Evolutionary conservation across 352 stramenopile genomes (phyloP).

Genomic region (Phytophthora chlamydospora): DNA sequence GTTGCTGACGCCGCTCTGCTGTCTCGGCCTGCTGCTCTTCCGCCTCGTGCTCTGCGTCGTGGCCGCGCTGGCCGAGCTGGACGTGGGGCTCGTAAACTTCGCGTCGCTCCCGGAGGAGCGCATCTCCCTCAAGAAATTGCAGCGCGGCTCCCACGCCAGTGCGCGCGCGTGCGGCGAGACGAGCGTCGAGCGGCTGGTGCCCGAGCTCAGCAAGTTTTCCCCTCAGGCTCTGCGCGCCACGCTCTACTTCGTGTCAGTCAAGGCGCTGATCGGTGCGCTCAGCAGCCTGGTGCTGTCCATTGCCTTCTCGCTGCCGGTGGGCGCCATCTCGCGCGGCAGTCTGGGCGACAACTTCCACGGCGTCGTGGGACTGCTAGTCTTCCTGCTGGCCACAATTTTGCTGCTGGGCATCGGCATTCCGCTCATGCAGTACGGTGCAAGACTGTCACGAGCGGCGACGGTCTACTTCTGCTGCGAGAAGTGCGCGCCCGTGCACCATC

Average conservation of each 20-base stretch:
- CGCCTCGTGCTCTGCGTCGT: constrained; percentile 57
- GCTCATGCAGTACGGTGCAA: constrained; percentile 60
- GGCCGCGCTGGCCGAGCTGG: constrained; percentile 57
- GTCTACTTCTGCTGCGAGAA: constrained; percentile 77
- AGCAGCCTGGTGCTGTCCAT: constrained; percentile 62
- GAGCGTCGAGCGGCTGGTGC: constrained; percentile 54
- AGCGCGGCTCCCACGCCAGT: constrained; percentile 37
- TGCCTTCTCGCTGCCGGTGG: constrained; percentile 55
- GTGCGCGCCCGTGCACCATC: constrained; percentile 53
- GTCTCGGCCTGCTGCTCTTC: constrained; percentile 61
- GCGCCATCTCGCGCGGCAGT: constrained; percentile 40
- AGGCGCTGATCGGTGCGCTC: constrained; percentile 56
- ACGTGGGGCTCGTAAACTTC: constrained; percentile 72
- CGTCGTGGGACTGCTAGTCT: constrained; percentile 49
- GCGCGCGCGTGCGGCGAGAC: constrained; percentile 42
- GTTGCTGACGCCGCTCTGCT: constrained; percentile 58
- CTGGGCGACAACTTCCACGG: constrained; percentile 49
- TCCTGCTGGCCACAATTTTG: constrained; percentile 49
- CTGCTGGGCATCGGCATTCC: constrained; percentile 57
- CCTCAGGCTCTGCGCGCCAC: constrained; percentile 45
- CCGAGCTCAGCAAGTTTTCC: constrained; percentile 53
- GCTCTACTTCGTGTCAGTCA: constrained; percentile 70
- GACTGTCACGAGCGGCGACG: constrained; percentile 51
- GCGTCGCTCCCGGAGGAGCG: constrained; percentile 54
- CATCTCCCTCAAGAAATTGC: constrained; percentile 51